These are phyloP conservation scores for Leccinum pellstonianum DNA, from an alignment of 768 basidiomycete genomes.

Conservation along the genomic window DNA sequence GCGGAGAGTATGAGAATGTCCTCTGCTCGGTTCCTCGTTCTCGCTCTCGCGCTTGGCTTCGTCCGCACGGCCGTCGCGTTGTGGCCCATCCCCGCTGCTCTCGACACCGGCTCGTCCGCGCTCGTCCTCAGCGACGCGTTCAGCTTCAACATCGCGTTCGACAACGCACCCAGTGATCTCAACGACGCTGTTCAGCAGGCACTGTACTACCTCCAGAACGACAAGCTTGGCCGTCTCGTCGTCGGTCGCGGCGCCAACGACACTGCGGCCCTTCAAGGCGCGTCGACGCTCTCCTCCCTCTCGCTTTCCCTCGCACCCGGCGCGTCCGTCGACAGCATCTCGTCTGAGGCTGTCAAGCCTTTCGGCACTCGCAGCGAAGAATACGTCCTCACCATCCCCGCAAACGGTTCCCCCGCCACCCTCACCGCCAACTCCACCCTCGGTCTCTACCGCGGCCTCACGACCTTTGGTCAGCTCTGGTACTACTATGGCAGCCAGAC, in stretches of 20 bases:
- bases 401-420: slow-evolving; percentile 34
- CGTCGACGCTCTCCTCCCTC: slow-evolving; percentile 27
- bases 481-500: slow-evolving; percentile 35
- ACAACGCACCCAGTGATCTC: slow-evolving; percentile 34
- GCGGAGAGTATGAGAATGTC: not conserved
- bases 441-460: slow-evolving; percentile 52
- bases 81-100: not conserved
- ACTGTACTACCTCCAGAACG: slow-evolving; percentile 31
- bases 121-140: slow-evolving; percentile 31
- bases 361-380: slow-evolving; percentile 42
- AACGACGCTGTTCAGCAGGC: slow-evolving; percentile 34
- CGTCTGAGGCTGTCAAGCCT: slow-evolving; percentile 35
- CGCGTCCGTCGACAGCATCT: slow-evolving; percentile 29
- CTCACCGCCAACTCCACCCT: slow-evolving; percentile 46
- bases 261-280: slow-evolving; percentile 24
- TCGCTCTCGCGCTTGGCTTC: slow-evolving; percentile 4
- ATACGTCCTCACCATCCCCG: slow-evolving; percentile 42
- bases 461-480: slow-evolving; percentile 56
- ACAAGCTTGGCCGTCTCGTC: slow-evolving; percentile 40
- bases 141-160: slow-evolving; percentile 26
- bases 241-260: slow-evolving; percentile 40
- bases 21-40: not conserved
- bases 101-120: slow-evolving; percentile 5
- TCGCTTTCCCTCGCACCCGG: slow-evolving; percentile 24
- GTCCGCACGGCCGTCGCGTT: not conserved